Evolutionary conservation across 768 basidiomycete genomes (phyloP).

Genomic region (Leccinum olivaceopallidum): DNA sequence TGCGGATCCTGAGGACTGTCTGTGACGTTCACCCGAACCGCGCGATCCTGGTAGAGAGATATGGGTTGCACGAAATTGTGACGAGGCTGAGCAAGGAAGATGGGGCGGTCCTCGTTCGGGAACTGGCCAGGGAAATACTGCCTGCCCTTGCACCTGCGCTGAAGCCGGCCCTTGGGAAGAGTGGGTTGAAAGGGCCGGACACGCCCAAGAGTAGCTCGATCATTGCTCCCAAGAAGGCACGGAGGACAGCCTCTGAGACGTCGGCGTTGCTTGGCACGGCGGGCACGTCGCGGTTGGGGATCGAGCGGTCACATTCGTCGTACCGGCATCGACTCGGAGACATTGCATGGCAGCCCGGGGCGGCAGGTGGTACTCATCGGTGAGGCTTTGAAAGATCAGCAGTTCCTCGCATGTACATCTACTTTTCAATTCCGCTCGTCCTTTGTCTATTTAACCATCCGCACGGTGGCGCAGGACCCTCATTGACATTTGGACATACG

Average conservation of each 20-base stretch:
- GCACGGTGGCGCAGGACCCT: conserved; percentile 26
- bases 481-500: conserved; percentile 29
- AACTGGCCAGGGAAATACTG: conserved; percentile 84
- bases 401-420: conserved; percentile 11
- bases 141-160: conserved; percentile 74
- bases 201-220: conserved; percentile 38
- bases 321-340: conserved; percentile 60
- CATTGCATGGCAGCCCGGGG: conserved; percentile 54
- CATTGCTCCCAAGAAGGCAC: conserved; percentile 63
- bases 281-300: conserved; percentile 31
- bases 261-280: conserved; percentile 36
- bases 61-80: conserved; percentile 80
- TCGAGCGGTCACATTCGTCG: conserved; percentile 38
- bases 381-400: conserved; percentile 10
- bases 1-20: conserved; percentile 80
- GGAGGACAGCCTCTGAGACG: conserved; percentile 73
- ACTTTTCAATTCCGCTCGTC: conserved; percentile 17
- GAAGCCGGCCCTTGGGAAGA: conserved; percentile 46
- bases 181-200: conserved; percentile 33
- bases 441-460: conserved; percentile 22
- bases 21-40: conserved; percentile 91
- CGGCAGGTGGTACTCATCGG: conserved; percentile 16
- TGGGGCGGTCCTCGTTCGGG: conserved; percentile 86
- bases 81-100: conserved; percentile 80
- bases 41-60: conserved; percentile 77